Conservation (phyloP, 106 monocot species). For the Acorus gramineus region DNA sequence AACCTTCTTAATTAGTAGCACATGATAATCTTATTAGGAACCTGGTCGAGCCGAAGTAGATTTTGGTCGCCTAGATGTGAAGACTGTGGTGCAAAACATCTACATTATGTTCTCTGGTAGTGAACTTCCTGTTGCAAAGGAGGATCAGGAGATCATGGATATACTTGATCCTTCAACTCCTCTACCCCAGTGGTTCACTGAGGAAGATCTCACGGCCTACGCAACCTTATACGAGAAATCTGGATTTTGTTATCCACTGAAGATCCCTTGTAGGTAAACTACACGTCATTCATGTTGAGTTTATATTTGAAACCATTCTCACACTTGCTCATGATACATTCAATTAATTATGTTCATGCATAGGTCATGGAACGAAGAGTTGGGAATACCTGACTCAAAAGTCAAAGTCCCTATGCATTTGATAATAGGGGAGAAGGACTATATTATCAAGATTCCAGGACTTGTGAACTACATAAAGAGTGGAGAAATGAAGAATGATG, state of each 20-base stretch:
- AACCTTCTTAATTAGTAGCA: not conserved
- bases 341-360: too few species aligned
- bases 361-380: too few species aligned
- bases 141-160: conserved; percentile 37
- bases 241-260: too few species aligned
- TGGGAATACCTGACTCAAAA: not conserved
- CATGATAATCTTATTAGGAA: conserved; percentile 3
- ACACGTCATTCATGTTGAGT: too few species aligned
- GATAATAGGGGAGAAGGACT: too few species aligned
- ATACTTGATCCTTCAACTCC: conserved; percentile 24
- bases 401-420: too few species aligned
- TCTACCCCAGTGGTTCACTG: conserved; percentile 17
- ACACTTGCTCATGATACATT: too few species aligned
- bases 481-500: not conserved
- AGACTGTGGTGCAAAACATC: conserved; percentile 24
- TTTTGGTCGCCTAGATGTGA: conserved; percentile 28
- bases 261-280: too few species aligned
- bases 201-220: too few species aligned
- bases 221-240: too few species aligned
- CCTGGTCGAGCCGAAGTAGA: conserved; percentile 29
- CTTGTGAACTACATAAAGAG: not conserved
- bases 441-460: too few species aligned
- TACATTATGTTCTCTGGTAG: conserved; percentile 33
- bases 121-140: conserved; percentile 15
- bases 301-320: too few species aligned